phyloP scores from a whole-genome alignment of 495 filamentous ascomycete genomes.

The Tuber indicum region DNA sequence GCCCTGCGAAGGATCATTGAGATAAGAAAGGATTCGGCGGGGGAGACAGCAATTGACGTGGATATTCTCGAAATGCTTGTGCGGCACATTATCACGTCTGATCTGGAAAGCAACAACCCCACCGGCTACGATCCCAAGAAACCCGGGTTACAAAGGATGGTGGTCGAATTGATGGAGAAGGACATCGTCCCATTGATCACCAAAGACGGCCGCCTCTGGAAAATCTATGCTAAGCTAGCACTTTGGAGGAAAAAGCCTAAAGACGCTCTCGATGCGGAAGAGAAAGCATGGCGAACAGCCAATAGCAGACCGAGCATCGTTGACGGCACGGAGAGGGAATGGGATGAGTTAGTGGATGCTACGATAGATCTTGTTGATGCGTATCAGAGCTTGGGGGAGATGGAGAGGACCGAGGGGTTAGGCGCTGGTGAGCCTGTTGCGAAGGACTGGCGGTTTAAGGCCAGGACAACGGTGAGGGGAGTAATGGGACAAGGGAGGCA shows the following conservation, averaged over 20 bases:
- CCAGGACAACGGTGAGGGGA: slow-evolving; percentile 69
- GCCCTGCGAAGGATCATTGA: slow-evolving; percentile 68
- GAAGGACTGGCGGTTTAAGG: slow-evolving; percentile 77
- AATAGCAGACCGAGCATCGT: slow-evolving; percentile 50
- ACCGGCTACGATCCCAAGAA: slow-evolving; percentile 33
- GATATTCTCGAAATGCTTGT: slow-evolving; percentile 65
- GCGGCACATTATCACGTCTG: slow-evolving; percentile 55
- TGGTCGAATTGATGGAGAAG: slow-evolving; percentile 66
- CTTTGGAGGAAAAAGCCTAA: slow-evolving; percentile 61
- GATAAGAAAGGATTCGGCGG: slow-evolving; percentile 58
- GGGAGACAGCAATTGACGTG: slow-evolving; percentile 71
- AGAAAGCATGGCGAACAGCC: slow-evolving; percentile 78
- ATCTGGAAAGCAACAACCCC: slow-evolving; percentile 21
- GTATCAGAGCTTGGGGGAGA: slow-evolving; percentile 58
- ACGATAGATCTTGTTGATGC: slow-evolving; percentile 60
- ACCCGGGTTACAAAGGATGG: slow-evolving; percentile 46
- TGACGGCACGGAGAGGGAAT: slow-evolving; percentile 47
- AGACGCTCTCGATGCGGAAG: slow-evolving; percentile 70
- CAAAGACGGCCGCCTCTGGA: slow-evolving; percentile 65
- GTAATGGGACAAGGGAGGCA: slow-evolving; percentile 77
- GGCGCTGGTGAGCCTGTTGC: slow-evolving; percentile 50
- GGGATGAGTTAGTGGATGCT: slow-evolving; percentile 57
- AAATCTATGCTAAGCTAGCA: slow-evolving; percentile 61
- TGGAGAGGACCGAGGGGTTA: slow-evolving; percentile 47
- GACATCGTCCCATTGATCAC: slow-evolving; percentile 77